Conservation (phyloP, 352 stramenopile species). For the Phytophthora fragariae region DNA sequence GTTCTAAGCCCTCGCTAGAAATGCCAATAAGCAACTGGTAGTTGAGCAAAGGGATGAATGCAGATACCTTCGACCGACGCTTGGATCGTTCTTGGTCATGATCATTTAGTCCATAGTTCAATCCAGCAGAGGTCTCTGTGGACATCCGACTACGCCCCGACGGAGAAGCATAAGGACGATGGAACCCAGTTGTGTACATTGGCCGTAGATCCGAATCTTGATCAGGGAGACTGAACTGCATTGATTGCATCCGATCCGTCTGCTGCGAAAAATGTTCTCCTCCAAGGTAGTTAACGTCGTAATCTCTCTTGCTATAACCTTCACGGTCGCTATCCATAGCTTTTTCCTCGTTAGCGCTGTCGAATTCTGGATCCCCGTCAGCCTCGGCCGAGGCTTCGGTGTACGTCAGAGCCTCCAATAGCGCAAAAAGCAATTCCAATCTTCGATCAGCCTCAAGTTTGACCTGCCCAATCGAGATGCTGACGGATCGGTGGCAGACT, state of each 20-base stretch:
- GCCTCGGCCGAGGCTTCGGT: constrained; percentile 44
- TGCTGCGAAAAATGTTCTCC: constrained; percentile 45
- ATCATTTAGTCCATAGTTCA: constrained; percentile 41
- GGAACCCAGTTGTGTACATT: constrained; percentile 77
- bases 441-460: constrained; percentile 88
- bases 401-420: constrained; percentile 76
- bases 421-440: constrained; percentile 81
- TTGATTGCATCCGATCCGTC: constrained; percentile 68
- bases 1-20: constrained; percentile 50
- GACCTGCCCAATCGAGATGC: constrained; percentile 79
- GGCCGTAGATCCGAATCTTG: constrained; percentile 63
- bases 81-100: constrained; percentile 47
- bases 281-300: constrained; percentile 41
- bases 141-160: constrained; percentile 74
- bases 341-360: constrained; percentile 46
- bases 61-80: constrained; percentile 52
- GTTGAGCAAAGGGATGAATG: constrained; percentile 69
- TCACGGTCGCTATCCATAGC: constrained; percentile 34
- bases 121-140: constrained; percentile 66
- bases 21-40: constrained; percentile 81
- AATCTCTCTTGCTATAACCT: constrained; percentile 30
- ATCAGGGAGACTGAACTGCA: constrained; percentile 71
- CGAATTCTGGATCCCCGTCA: constrained; percentile 35
- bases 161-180: constrained; percentile 55
- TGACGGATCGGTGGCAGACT: constrained; percentile 69